Percentiles rank a stretch among this genome's conserved stretches.
Conservation (phyloP, 805 yeast genomes). For the Monosporozyma aerobia region DNA sequence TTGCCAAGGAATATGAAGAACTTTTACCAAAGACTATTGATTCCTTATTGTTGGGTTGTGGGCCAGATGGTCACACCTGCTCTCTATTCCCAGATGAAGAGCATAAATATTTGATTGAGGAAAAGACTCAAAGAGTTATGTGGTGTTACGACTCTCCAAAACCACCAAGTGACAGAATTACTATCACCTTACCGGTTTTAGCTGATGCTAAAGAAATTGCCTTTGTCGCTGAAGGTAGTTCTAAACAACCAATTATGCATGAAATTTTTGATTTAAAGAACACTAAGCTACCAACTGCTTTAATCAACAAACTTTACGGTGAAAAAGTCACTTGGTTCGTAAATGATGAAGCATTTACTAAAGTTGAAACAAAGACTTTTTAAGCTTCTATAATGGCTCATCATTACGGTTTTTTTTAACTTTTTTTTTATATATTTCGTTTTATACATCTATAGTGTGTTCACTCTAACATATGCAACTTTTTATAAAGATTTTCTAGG, state of each 20-base stretch:
- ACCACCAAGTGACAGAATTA: constrained; percentile 88
- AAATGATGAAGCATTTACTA: constrained; percentile 59
- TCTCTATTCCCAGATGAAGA: constrained; percentile 70
- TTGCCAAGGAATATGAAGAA: constrained; percentile 56
- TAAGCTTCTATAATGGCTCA: not conserved
- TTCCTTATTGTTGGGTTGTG: constrained; percentile 75
- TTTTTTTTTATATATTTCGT: constrained; percentile 3
- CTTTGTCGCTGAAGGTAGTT: constrained; percentile 85
- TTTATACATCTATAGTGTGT: not conserved
- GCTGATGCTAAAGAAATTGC: constrained; percentile 41
- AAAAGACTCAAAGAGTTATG: constrained; percentile 44
- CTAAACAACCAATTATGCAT: constrained; percentile 64
- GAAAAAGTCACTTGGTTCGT: constrained; percentile 74
- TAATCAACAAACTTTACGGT: constrained; percentile 52
- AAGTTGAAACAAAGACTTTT: constrained; percentile 8
- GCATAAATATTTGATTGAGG: constrained; percentile 50
- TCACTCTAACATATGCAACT: not conserved
- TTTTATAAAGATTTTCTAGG: not conserved
- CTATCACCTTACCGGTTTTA: constrained; percentile 74
- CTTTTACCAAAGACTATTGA: constrained; percentile 49
- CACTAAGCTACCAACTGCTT: constrained; percentile 55
- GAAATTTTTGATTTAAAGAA: constrained; percentile 52
- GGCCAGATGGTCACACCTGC: constrained; percentile 95
- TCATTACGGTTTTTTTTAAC: constrained; percentile 4
- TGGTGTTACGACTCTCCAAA: constrained; percentile 78